phyloP scores from a whole-genome alignment of 495 filamentous ascomycete genomes.

The Aspergillus egyptiacus region DNA sequence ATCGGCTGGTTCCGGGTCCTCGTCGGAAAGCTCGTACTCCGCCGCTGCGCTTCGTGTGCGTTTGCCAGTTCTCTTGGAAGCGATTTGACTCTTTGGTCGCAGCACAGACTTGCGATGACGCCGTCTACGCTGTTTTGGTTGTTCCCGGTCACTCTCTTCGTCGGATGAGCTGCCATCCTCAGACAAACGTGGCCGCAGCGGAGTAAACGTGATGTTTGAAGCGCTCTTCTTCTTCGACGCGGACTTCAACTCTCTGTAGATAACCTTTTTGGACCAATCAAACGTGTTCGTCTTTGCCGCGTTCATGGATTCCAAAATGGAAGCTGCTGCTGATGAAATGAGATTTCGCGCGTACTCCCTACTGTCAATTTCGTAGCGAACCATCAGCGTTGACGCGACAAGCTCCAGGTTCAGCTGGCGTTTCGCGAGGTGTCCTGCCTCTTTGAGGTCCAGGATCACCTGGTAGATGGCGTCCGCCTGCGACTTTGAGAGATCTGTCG shows the following conservation, averaged over 20 bases:
- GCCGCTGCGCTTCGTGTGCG: slow-evolving; percentile 39
- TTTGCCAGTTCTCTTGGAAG: slow-evolving; percentile 40
- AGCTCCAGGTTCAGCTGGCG: slow-evolving; percentile 40
- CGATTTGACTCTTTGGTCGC: slow-evolving; percentile 42
- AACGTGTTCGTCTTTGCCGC: slow-evolving; percentile 32
- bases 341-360: slow-evolving; percentile 35
- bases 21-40: slow-evolving; percentile 28
- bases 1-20: slow-evolving; percentile 35
- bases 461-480: slow-evolving; percentile 37
- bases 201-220: slow-evolving; percentile 28
- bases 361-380: slow-evolving; percentile 26
- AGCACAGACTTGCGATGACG: slow-evolving; percentile 47
- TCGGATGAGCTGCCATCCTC: slow-evolving; percentile 32
- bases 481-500: slow-evolving; percentile 26
- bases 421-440: slow-evolving; percentile 41
- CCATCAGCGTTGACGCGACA: slow-evolving; percentile 26
- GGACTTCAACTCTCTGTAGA: slow-evolving; percentile 40
- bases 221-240: slow-evolving; percentile 22
- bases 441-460: slow-evolving; percentile 32
- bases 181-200: slow-evolving; percentile 25
- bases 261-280: slow-evolving; percentile 41
- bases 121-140: slow-evolving; percentile 20
- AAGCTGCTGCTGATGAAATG: slow-evolving; percentile 28
- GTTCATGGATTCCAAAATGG: slow-evolving; percentile 33
- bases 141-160: slow-evolving; percentile 31